Evolutionary conservation across 805 yeast genomes (phyloP).

Genomic region (Saturnispora mendoncae): DNA sequence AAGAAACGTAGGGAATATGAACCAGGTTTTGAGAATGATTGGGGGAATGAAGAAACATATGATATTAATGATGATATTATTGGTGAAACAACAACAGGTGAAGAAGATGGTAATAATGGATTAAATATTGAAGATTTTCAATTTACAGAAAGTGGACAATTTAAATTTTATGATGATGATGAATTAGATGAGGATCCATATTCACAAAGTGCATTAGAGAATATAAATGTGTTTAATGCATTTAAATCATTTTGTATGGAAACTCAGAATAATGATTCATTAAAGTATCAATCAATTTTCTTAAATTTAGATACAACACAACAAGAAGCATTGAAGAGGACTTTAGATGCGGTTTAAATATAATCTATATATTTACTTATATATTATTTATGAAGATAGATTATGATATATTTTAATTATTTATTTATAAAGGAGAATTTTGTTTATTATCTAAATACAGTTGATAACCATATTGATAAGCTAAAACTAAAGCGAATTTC

Average conservation of each 20-base stretch:
- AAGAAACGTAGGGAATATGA: constrained; percentile 51
- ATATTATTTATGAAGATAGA: not conserved
- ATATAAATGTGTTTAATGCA: constrained; percentile 58
- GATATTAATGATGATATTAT: constrained; percentile 19
- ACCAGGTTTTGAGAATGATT: constrained; percentile 21
- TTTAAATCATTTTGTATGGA: constrained; percentile 47
- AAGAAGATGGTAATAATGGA: constrained; percentile 21
- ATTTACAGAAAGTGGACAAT: constrained; percentile 22
- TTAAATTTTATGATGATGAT: constrained; percentile 43
- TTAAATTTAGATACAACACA: constrained; percentile 20
- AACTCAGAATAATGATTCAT: constrained; percentile 40
- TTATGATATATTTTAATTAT: not conserved
- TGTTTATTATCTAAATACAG: constrained; percentile 1
- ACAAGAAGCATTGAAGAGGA: constrained; percentile 16
- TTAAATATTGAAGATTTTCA: constrained; percentile 27
- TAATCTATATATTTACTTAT: not conserved
- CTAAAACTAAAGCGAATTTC: not conserved
- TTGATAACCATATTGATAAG: not conserved
- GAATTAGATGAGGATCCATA: constrained; percentile 78
- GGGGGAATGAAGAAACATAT: constrained; percentile 15
- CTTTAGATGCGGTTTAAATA: constrained; percentile 1
- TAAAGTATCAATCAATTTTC: constrained; percentile 20
- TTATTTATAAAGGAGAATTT: not conserved
- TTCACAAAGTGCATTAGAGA: constrained; percentile 71
- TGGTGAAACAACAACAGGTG: constrained; percentile 23